Evolutionary conservation across 169 alveolate species (phyloP), one percentile per base, ranked within the genome.

Genomic region (Eimeria praecox): DNA sequence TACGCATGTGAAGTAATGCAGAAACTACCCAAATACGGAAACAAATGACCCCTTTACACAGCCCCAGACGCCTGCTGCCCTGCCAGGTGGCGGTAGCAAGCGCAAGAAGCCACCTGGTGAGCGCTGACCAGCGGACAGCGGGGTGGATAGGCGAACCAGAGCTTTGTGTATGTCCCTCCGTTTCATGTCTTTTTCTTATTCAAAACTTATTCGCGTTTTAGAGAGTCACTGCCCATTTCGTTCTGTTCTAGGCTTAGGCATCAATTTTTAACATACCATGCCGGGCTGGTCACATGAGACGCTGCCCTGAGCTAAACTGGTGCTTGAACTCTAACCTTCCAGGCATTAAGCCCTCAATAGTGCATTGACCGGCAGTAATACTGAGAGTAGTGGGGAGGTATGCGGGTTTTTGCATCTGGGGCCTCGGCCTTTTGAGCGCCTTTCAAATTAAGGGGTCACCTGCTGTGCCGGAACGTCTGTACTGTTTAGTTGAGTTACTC

Each of bases 101-200:
- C 75, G 75, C 75, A 8, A 22, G 75, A 9, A 64, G 78, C 78
- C 14, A 22, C n/a, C 14, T 30, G n/a, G n/a, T n/a, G n/a, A n/a
- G 46, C 30, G 52, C 49, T 71, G 82, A 71, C 82, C 82, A 71
- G 30, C 82, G 82, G 82, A 33, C 82, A 71, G 82, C 82, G 3
- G 0, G 2, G 33, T 27, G 38, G 82, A 71, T 71, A 71, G 82
- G 52, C 30, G 82, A 35, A 16, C 52, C 33, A 38, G 82, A 6
- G 49, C 14, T 46, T 5, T 71, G 30, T 38, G 38, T 35, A 4
- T 71, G 52, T 71, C 10, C 46, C 44, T 16, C n/a, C n/a, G n/a
- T 27, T 71, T 38, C 12, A 35, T 0, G 4, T 2, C 82, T 0
- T 24, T n/a, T 44, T 35, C 10, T 71, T 71, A 5, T 35, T 18